Evolutionary conservation across 805 yeast genomes (phyloP), one percentile per base, ranked within the genome.

Genomic region (Suhomyces tanzawaensis): DNA sequence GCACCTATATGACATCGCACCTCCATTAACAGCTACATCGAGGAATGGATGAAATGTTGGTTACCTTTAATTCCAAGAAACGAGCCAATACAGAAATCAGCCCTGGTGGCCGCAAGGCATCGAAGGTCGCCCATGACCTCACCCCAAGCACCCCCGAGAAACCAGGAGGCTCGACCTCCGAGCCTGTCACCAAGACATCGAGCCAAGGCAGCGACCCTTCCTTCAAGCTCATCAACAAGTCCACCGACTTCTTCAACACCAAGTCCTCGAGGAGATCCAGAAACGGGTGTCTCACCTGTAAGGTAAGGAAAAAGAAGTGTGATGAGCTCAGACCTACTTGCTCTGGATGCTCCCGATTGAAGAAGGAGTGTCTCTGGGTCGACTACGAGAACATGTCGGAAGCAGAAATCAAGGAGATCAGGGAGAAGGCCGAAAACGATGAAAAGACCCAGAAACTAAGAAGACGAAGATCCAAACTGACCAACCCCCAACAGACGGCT

Each of bases 221-320:
- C 7, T 34, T 48, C 12, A 51, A 49, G 34, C 24, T 51, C 12
- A 46, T 53, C 13, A 37, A 41, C 19, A 41, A 40, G 30, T 25
- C 45, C 13, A 33, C 34, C 12, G 54, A 47, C 39, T 50, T 52
- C 21, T 37, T 37, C 34, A 40, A 34, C 14, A 41, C 39, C 28
- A 48, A 42, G 33, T 46, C 59, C 1, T 48, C 60, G 29, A 66
- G 57, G 47, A 55, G 76, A 45, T 74, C 85, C 1, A 72, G 64
- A 46, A 66, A 66, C n/a, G 87, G 88, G 0, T 82, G 89, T 53
- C 57, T 81, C 26, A 81, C 85, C 0, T 82, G 89, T 57, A 82
- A 81, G 50, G 65, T 76, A 25, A 60, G 88, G 29, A 81, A 81
- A 66, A 79, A 77, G 50, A 66, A 77, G 46, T 77, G 82, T 51